Conservation (phyloP, 345 rosid species). For the Linum tenue region DNA sequence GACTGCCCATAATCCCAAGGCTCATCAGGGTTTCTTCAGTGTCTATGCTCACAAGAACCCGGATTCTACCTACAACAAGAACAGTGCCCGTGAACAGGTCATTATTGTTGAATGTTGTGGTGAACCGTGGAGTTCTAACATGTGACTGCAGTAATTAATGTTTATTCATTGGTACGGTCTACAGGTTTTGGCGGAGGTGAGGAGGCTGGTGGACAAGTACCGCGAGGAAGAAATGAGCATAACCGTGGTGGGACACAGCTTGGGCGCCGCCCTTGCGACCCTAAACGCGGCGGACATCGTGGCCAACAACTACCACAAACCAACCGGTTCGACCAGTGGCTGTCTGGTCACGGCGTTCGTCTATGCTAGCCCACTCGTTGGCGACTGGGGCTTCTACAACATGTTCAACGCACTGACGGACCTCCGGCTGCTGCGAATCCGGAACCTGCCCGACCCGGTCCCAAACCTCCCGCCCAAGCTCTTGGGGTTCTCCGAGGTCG, state of each 20-base stretch:
- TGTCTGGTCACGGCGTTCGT: conserved; percentile 45
- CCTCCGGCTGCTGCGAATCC: conserved; percentile 20
- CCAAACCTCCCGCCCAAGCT: conserved; percentile 8
- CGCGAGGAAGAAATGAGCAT: conserved; percentile 14
- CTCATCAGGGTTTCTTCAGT: conserved; percentile 8
- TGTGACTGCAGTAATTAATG: too few relatives aligned
- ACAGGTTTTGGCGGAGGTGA: conserved; percentile 9
- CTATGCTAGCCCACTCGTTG: conserved; percentile 45
- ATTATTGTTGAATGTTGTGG: too few relatives aligned
- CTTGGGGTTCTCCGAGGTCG: conserved; percentile 13
- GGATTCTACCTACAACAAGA: conserved; percentile 8
- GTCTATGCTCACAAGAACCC: conserved; percentile 6
- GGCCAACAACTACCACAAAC: conserved; percentile 20
- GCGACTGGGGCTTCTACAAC: conserved; percentile 27
- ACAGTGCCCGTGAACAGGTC: conserved; percentile 21
- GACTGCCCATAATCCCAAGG: background rate
- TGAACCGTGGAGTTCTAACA: too few relatives aligned
- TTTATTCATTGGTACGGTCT: background rate
- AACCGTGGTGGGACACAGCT: conserved; percentile 13
- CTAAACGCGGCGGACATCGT: conserved; percentile 49
- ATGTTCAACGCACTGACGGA: conserved; percentile 13
- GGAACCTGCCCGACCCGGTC: conserved; percentile 20
- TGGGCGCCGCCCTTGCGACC: conserved; percentile 33
- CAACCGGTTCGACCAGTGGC: conserved; percentile 8
- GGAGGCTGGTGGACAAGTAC: conserved; percentile 14